These are phyloP conservation scores for Carallia brachiata DNA, from an alignment of 345 rosid species.

Conservation along the genomic window DNA sequence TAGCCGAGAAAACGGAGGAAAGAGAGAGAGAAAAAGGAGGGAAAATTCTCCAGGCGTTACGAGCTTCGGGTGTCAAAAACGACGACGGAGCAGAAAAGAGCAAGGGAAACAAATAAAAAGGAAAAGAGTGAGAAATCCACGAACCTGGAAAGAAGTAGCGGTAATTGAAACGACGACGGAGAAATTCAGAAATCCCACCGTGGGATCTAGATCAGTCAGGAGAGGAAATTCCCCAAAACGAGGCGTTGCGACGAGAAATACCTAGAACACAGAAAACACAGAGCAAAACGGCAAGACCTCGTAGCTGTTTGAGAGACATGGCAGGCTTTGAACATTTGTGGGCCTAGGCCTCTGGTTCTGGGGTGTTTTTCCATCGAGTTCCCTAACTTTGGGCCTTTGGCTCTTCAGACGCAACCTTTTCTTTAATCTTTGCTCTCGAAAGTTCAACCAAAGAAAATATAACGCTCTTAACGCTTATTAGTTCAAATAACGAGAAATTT, in stretches of 20 bases:
- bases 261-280: background rate
- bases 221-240: conserved; percentile 43
- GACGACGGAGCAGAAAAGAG: conserved; percentile 48
- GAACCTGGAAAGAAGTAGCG: conserved; percentile 13
- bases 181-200: no score
- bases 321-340: no score
- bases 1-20: conserved; percentile 5
- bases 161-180: conserved; percentile 3
- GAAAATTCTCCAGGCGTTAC: conserved; percentile 5
- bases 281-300: no score
- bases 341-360: no score
- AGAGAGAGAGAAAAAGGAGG: conserved; percentile 1
- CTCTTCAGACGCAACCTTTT: no score
- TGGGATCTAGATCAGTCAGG: no score
- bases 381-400: no score
- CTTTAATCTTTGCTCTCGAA: no score
- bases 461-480: no score
- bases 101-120: background rate
- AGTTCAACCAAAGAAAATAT: no score
- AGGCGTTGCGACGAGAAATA: conserved; percentile 39
- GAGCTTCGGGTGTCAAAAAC: conserved; percentile 28
- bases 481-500: no score
- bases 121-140: conserved; percentile 1
- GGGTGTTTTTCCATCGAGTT: no score
- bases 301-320: background rate